A percentile compares a stretch with the other conserved stretches of the same genome.
These are phyloP conservation scores for Mesotaenium endlicherianum DNA, from an alignment of 139 green algal species.

Conservation along the genomic window DNA sequence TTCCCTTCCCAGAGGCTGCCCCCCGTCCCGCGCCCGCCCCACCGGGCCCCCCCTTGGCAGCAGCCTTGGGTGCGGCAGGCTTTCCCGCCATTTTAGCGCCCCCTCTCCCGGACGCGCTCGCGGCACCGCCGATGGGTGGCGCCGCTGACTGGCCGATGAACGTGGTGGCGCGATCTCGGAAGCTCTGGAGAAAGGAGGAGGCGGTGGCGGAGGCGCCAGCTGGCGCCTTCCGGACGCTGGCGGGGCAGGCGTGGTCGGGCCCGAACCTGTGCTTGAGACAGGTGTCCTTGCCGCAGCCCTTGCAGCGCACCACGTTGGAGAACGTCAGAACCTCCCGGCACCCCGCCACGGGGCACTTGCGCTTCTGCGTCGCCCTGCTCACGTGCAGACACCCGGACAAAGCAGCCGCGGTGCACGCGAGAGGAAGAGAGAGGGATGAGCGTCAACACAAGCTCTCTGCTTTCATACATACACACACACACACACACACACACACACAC, in stretches of 20 bases:
- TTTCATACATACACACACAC: too few relatives aligned
- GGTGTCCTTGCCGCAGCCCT: conserved; percentile 20
- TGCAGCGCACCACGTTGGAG: conserved; percentile 45
- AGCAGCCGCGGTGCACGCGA: background rate
- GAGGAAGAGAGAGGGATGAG: conserved; percentile 9
- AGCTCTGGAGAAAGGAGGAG: background rate
- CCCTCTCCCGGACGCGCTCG: background rate
- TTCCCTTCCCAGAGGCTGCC: too few relatives aligned
- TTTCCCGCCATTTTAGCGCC: too few relatives aligned
- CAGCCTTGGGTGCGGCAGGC: too few relatives aligned
- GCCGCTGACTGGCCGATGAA: background rate
- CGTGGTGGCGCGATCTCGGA: background rate
- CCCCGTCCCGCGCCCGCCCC: too few relatives aligned
- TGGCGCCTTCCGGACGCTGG: background rate
- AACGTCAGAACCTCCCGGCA: conserved; percentile 48
- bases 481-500: too few relatives aligned
- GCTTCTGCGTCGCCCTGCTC: conserved; percentile 38
- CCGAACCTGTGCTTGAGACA: conserved; percentile 49
- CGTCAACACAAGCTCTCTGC: too few relatives aligned
- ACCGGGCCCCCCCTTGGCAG: too few relatives aligned
- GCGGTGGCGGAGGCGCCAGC: background rate
- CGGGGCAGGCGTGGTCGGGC: conserved; percentile 35
- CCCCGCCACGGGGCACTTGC: conserved; percentile 21
- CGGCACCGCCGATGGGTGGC: background rate
- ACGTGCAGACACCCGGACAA: too few relatives aligned